Base-by-base conservation (phyloP, 139 green algal genomes). In the Haematococcus lacustris region DNA sequence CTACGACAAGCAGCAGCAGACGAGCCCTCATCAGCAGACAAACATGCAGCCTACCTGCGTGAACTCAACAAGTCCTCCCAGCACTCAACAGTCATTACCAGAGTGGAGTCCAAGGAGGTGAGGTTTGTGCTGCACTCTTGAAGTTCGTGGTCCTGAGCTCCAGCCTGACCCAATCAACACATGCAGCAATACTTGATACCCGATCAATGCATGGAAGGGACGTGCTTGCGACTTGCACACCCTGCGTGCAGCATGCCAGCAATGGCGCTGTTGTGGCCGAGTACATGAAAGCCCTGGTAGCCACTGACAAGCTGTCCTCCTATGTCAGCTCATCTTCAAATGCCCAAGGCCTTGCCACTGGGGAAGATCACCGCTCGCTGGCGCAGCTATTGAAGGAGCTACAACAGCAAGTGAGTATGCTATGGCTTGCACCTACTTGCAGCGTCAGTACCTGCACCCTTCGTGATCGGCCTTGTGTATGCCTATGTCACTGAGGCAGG, bases 271-370 rank as follows among this genome's bases (percentile, higher is more conserved):
- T 93, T 37, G 81, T 91, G 34, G 83, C 84, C 0, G 93, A 98
- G 84, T 98, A 97, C 81, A 66, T 97, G 3, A 78, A 86, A 13
- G 93, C 93, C 3, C 80, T 97, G n/a, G 87, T 94, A 7, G 63
- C 76, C 13, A 91, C 84, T 32, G 88, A 86, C 40, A 78, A 80
- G 38, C 71, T 96, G 25, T 66, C 85, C 7, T 75, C 81, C 38
- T 87, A 85, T 68, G n/a, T 47, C 61, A 35, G 33, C 47, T 30
- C 40, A 34, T 37, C 4, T 28, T 26, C 26, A 35, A n/a, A n/a
- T n/a, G n/a, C n/a, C n/a, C n/a, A n/a, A n/a, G n/a, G n/a, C n/a
- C 28, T 17, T 59, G 50, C 34, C 2, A 30, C 75, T 3, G 76
- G 69, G 17, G 73, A 80, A 43, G 82, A 81, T 39, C 85, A 90